Conservation (phyloP, 148 eudicot genomes). For the Cornus florida region DNA sequence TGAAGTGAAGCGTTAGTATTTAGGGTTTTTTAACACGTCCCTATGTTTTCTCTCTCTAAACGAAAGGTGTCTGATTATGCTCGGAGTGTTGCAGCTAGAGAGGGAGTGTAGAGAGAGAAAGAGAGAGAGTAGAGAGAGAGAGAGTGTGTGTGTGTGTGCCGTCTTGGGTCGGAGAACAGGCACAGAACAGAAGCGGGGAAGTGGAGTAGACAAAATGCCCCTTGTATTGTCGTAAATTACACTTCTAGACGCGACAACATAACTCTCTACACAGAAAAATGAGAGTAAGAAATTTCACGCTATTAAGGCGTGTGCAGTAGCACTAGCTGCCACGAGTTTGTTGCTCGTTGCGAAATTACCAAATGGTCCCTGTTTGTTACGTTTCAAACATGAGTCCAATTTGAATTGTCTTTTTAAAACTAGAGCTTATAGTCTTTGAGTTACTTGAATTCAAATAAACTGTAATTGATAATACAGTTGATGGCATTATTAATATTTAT, state of each 20-base stretch:
- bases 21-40: conserved; percentile 8
- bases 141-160: too few relatives aligned
- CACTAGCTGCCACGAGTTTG: background rate
- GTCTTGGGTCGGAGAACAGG: conserved; percentile 16
- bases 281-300: background rate
- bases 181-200: background rate
- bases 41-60: background rate
- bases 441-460: too few relatives aligned
- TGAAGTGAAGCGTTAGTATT: background rate
- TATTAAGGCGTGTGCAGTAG: background rate
- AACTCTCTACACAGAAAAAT: background rate
- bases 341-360: too few relatives aligned
- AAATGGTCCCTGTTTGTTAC: too few relatives aligned
- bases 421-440: too few relatives aligned
- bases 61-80: background rate
- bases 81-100: background rate
- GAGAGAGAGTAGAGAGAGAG: conserved; percentile 7
- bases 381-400: too few relatives aligned
- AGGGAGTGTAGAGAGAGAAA: background rate
- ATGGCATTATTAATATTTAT: too few relatives aligned
- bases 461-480: too few relatives aligned
- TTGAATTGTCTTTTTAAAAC: too few relatives aligned
- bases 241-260: background rate
- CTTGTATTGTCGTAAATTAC: background rate
- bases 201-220: background rate